Conservation (phyloP, 306 rosid species). For the Acacia melanoxylon region DNA sequence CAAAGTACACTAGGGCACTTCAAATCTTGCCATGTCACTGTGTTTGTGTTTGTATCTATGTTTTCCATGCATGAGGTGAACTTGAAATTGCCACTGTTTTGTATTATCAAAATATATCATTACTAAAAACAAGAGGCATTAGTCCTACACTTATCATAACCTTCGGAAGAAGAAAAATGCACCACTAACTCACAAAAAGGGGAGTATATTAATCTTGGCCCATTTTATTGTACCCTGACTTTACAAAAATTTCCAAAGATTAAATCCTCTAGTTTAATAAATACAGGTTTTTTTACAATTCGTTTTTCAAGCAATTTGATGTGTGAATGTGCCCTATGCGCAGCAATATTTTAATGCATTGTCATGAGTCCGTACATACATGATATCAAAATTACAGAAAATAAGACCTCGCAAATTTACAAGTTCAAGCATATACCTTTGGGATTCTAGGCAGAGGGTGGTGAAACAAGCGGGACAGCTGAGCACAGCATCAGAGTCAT, state of each 20-base stretch:
- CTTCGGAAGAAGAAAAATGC: neutral
- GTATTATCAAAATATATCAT: neutral
- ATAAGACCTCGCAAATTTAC: neutral
- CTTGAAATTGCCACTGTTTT: neutral
- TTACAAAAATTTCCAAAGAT: neutral
- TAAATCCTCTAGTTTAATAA: neutral
- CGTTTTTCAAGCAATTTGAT: neutral
- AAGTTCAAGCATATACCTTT: constrained; percentile 51
- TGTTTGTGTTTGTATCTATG: neutral
- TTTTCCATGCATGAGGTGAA: neutral
- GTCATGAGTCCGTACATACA: neutral
- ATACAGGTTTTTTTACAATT: no score
- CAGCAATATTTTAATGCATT: neutral
- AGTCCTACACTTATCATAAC: neutral
- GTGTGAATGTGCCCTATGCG: neutral
- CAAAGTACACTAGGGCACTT: neutral
- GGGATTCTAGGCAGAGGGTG: constrained; percentile 79
- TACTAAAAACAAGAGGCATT: neutral
- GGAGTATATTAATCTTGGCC: no score
- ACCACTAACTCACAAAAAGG: neutral
- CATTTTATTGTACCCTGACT: no score
- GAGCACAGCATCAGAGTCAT: constrained; percentile 71
- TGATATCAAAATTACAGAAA: neutral
- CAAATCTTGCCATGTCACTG: neutral
- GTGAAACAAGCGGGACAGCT: constrained; percentile 88